Evolutionary conservation across 2,329 filamentous ascomycete species (phyloP).

Genomic region (Nannizzia gypsea): DNA sequence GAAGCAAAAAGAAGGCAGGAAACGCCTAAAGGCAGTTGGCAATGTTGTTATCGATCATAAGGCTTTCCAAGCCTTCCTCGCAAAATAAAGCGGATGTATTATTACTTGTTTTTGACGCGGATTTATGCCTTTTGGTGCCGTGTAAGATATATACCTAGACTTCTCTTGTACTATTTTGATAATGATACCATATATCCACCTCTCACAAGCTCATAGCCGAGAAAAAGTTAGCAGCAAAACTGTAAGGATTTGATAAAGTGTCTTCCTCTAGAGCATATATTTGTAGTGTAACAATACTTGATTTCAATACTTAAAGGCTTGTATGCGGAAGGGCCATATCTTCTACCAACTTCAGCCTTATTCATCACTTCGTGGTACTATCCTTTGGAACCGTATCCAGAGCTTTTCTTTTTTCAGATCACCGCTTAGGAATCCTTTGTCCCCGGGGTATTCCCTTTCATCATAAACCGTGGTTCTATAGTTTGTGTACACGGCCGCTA

Average conservation of each 20-base stretch:
- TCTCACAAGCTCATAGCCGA: background rate
- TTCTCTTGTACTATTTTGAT: background rate
- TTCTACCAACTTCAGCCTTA: background rate
- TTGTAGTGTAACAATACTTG: too few species aligned
- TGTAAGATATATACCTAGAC: background rate
- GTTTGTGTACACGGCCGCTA: background rate
- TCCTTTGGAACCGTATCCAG: background rate
- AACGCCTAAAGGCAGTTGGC: slow-evolving; percentile 63
- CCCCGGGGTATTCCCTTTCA: background rate
- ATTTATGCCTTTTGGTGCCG: background rate
- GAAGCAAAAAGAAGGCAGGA: slow-evolving; percentile 92
- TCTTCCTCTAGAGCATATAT: too few species aligned
- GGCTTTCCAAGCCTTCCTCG: slow-evolving; percentile 86
- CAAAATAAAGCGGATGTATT: slow-evolving; percentile 48
- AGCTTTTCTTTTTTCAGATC: background rate
- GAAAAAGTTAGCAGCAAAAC: too few species aligned
- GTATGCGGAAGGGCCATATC: background rate
- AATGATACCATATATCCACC: background rate
- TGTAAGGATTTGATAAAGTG: too few species aligned
- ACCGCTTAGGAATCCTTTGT: background rate
- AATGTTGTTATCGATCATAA: slow-evolving; percentile 95
- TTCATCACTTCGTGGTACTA: background rate
- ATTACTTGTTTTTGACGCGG: background rate
- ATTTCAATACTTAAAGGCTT: background rate
- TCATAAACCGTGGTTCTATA: background rate